These are phyloP conservation scores for Colletotrichum truncatum DNA, from an alignment of 2,329 filamentous ascomycete genomes.

Conservation along the genomic window DNA sequence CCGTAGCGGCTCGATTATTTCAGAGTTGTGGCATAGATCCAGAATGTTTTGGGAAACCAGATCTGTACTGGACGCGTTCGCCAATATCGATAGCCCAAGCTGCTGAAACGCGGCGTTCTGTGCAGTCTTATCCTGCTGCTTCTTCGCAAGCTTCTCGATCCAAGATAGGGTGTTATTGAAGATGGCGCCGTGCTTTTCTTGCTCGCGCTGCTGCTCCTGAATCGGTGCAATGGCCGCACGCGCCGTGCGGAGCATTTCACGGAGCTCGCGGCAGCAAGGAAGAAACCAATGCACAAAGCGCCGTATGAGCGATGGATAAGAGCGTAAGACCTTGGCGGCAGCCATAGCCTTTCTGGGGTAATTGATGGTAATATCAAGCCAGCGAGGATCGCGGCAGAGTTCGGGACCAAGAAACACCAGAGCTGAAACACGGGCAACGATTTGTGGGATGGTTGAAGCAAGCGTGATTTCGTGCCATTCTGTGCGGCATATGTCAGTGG, in stretches of 20 bases:
- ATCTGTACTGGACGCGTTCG: conserved; percentile 53
- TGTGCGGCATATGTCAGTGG: conserved; percentile 14
- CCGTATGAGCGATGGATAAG: conserved; percentile 49
- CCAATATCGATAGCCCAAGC: conserved; percentile 76
- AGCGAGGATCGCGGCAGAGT: conserved; percentile 55
- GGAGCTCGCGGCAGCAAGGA: conserved; percentile 46
- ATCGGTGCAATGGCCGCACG: conserved; percentile 45
- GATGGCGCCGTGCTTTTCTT: conserved; percentile 36
- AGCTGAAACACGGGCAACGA: conserved; percentile 59
- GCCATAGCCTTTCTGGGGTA: conserved; percentile 51
- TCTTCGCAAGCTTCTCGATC: conserved; percentile 43
- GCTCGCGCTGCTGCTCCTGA: conserved; percentile 36
- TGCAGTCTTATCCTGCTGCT: conserved; percentile 54
- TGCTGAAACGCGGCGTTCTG: conserved; percentile 77
- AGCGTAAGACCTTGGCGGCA: conserved; percentile 46
- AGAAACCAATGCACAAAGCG: conserved; percentile 55
- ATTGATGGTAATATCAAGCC: conserved; percentile 53
- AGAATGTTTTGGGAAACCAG: conserved; percentile 46
- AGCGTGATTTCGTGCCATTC: conserved; percentile 30
- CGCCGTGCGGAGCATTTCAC: conserved; percentile 46
- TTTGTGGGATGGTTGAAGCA: background rate
- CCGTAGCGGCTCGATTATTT: conserved; percentile 49
- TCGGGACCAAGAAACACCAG: conserved; percentile 56
- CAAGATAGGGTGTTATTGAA: conserved; percentile 52
- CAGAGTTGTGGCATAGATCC: conserved; percentile 48